Base-by-base conservation (phyloP, 2,329 filamentous ascomycete species). In the Cercospora sesami region DNA sequence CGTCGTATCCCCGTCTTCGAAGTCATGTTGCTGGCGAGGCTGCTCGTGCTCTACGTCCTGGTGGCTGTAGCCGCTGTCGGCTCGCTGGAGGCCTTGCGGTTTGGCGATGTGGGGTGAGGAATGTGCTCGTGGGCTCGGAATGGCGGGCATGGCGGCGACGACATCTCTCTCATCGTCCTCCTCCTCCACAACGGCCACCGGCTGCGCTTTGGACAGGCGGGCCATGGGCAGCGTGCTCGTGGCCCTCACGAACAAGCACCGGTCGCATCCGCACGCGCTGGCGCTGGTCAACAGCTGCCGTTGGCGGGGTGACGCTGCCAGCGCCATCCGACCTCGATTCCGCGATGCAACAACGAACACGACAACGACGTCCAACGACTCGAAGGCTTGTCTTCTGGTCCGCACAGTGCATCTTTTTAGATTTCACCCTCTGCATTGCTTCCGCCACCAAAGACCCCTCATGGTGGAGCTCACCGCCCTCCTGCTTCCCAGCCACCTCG, bases 151-250 rank as follows among this genome's bases (percentile, higher is more conserved):
- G 18, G 33, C 18, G 53, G 26, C 30, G 53, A 18, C 53, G 26
- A 26, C 26, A 58, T 30, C 53, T 14, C 33, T 23, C n/a, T 26
- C 58, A 26, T 62, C 39, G 10, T 62, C 53, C 59, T 55, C 57
- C 60, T 72, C 71, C 18, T 72, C 61, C 53, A 64, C 72, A 51
- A 72, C 69, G 18, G 63, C 65, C 61, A 71, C 69, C 12, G 69
- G 63, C 16, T 71, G 64, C 23, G 65, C 65, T 45, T 72, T 73
- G 73, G 82, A 85, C 1, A 82, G 86, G 5, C 82, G 85, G 31
- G 79, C 83, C 18, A 91, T 91, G 57, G 45, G 39, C 21, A 48
- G 60, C 42, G 42, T 42, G 23, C 55, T 68, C 66, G 63, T 36
- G 10, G 62, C 62, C 53, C 48, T 57, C 21, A 31, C 62, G 31